These are phyloP conservation scores for Skeletonema grethae DNA, from an alignment of 108 stramenopile species.

Conservation along the genomic window DNA sequence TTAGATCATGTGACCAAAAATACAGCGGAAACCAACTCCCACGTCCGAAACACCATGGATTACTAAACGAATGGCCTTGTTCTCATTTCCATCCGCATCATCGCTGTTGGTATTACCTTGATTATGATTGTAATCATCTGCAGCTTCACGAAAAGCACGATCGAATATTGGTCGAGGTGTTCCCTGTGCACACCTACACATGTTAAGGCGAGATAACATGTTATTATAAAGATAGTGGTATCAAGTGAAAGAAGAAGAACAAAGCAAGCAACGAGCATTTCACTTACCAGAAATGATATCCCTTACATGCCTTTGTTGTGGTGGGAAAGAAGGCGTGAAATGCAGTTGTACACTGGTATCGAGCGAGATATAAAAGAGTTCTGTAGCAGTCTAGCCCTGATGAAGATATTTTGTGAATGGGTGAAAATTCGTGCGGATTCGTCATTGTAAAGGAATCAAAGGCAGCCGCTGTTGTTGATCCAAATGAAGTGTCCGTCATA, in stretches of 20 bases:
- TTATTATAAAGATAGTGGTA: no score
- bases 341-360: constrained; percentile 85
- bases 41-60: constrained; percentile 77
- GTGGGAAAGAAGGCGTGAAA: constrained; percentile 62
- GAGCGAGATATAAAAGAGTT: constrained; percentile 77
- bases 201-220: not conserved
- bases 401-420: not conserved
- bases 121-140: constrained; percentile 46
- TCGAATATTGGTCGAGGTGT: constrained; percentile 82
- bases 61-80: constrained; percentile 7
- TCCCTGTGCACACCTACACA: constrained; percentile 58
- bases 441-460: constrained; percentile 1
- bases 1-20: constrained; percentile 60
- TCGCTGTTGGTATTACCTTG: constrained; percentile 20
- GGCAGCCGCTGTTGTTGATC: constrained; percentile 17
- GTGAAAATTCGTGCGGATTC: not conserved
- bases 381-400: constrained; percentile 70
- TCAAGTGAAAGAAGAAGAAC: no score
- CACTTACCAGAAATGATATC: constrained; percentile 82
- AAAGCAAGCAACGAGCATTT: not conserved
- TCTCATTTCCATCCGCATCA: not conserved
- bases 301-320: constrained; percentile 71
- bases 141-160: constrained; percentile 79
- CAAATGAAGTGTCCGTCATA: constrained; percentile 30
- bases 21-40: constrained; percentile 79